phyloP scores from a whole-genome alignment of 2,329 filamentous ascomycete species.

The Diaporthe sp. region DNA sequence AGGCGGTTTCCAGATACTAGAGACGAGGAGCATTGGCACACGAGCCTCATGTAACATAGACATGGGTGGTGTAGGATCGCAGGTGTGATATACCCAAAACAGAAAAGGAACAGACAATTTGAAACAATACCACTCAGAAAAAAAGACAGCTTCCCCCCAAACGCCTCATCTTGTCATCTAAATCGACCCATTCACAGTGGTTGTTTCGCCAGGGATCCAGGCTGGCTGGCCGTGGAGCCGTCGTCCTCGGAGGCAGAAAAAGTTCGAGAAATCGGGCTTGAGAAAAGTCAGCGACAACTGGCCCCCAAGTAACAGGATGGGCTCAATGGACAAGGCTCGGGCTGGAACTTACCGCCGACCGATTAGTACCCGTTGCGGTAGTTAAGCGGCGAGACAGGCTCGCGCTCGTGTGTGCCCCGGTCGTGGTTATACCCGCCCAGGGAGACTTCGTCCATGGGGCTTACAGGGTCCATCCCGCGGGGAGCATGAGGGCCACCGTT shows the following conservation, averaged over 20 bases:
- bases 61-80: background rate
- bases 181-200: background rate
- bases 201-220: too few species aligned
- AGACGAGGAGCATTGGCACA: background rate
- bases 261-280: background rate
- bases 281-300: background rate
- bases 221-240: background rate
- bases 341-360: background rate
- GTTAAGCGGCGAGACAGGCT: background rate
- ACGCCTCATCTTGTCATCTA: background rate
- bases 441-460: constrained; percentile 1
- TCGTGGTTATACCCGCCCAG: background rate
- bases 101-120: background rate
- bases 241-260: background rate
- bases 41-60: constrained; percentile 11
- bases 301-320: background rate
- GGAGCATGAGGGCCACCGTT: too few species aligned
- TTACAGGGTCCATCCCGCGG: background rate
- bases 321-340: too few species aligned
- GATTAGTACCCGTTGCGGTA: background rate
- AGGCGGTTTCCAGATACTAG: background rate
- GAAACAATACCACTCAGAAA: background rate
- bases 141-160: background rate
- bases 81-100: background rate
- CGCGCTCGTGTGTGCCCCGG: background rate